phyloP scores from a whole-genome alignment of 2,329 filamentous ascomycete species.

The Aspergillus niger region DNA sequence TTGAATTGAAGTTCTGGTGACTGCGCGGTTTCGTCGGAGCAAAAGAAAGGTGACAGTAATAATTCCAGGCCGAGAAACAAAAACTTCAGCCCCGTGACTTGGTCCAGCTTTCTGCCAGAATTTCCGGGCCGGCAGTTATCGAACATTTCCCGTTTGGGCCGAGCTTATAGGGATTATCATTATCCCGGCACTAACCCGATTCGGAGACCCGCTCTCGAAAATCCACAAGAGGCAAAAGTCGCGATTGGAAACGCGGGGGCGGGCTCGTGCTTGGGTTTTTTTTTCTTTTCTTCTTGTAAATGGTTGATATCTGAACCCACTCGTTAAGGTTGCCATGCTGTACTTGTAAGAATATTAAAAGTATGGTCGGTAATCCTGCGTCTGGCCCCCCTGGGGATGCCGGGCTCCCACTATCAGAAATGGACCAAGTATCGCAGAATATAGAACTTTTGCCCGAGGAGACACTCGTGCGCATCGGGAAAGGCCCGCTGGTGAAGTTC shows the following conservation, averaged over 20 bases:
- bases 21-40: neutral
- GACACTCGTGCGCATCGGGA: constrained; percentile 36
- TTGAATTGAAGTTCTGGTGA: neutral
- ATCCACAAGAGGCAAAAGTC: constrained; percentile 30
- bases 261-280: constrained; percentile 12
- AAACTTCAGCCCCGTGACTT: constrained; percentile 45
- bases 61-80: constrained; percentile 27
- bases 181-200: constrained; percentile 29
- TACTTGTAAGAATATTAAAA: constrained; percentile 20
- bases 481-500: constrained; percentile 40
- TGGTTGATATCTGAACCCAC: neutral
- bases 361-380: constrained; percentile 27
- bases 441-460: constrained; percentile 40
- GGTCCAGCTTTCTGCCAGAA: neutral
- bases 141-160: neutral
- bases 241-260: constrained; percentile 32
- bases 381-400: constrained; percentile 15
- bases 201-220: constrained; percentile 30
- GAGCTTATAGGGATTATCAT: constrained; percentile 24
- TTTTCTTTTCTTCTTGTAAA: constrained; percentile 13
- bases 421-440: constrained; percentile 37
- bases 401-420: constrained; percentile 17
- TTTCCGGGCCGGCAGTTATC: too few relatives aligned
- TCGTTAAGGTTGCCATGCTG: constrained; percentile 9
- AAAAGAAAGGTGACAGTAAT: neutral